A percentile compares a stretch with the other conserved stretches of the same genome.
Evolutionary conservation across 192 early-diverging fungal genomes (phyloP).

Genomic region (Coemansia sp.): DNA sequence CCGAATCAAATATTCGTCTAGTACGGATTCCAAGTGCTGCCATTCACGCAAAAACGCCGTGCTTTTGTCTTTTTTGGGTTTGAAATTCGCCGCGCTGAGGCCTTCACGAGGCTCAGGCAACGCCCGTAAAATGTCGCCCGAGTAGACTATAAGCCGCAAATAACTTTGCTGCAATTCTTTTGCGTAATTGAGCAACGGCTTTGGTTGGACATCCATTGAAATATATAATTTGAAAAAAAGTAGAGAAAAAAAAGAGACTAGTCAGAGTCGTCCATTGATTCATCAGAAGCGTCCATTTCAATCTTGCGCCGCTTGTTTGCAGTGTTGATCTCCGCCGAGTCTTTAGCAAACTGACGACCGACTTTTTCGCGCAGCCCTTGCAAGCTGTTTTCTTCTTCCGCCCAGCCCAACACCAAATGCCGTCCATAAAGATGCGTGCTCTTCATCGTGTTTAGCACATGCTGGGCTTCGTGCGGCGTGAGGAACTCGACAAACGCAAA

Average conservation of each 20-base stretch:
- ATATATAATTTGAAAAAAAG: background rate
- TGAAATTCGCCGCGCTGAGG: slow-evolving; percentile 48
- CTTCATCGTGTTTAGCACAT: slow-evolving; percentile 80
- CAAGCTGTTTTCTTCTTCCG: slow-evolving; percentile 70
- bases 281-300: slow-evolving; percentile 50
- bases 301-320: slow-evolving; percentile 64
- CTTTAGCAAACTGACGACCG: slow-evolving; percentile 72
- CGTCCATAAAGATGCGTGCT: slow-evolving; percentile 97
- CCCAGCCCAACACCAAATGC: slow-evolving; percentile 96
- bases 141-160: slow-evolving; percentile 49
- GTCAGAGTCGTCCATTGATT: slow-evolving; percentile 26
- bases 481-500: slow-evolving; percentile 98
- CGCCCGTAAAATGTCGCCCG: slow-evolving; percentile 49
- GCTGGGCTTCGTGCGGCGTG: slow-evolving; percentile 92
- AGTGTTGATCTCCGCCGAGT: slow-evolving; percentile 50
- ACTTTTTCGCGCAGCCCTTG: slow-evolving; percentile 86
- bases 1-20: slow-evolving; percentile 48
- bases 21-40: slow-evolving; percentile 47
- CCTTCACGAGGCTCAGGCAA: slow-evolving; percentile 49
- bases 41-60: slow-evolving; percentile 44
- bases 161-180: slow-evolving; percentile 48
- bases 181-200: slow-evolving; percentile 45
- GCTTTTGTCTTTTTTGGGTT: slow-evolving; percentile 50
- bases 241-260: slow-evolving; percentile 9
- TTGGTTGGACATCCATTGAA: slow-evolving; percentile 18